Evolutionary conservation across 768 basidiomycete species (phyloP).

Genomic region (Strobilomyces echinocephalus): DNA sequence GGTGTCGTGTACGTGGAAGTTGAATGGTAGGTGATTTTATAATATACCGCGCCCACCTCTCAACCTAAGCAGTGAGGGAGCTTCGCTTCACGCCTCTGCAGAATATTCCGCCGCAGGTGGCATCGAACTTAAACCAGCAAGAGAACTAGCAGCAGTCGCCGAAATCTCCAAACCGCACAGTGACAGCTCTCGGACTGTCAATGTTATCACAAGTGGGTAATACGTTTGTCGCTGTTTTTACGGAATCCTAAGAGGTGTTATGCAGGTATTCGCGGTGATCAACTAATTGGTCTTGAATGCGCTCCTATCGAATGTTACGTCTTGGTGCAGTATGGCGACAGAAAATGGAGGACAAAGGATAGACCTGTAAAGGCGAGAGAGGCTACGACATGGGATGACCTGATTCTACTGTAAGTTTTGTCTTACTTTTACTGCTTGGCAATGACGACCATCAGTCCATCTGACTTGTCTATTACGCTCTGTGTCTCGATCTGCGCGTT

Average conservation of each 20-base stretch:
- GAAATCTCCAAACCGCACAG: background rate
- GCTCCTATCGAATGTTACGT: too few relatives aligned
- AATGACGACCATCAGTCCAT: background rate
- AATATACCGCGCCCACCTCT: too few relatives aligned
- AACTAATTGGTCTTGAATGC: too few relatives aligned
- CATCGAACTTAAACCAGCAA: background rate
- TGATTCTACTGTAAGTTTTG: background rate
- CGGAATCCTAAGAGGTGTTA: background rate
- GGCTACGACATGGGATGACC: too few relatives aligned
- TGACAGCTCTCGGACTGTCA: background rate
- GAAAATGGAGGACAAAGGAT: too few relatives aligned
- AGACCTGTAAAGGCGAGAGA: too few relatives aligned
- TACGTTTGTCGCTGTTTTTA: background rate
- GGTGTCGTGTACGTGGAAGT: background rate
- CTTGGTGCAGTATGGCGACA: too few relatives aligned
- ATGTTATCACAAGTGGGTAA: too few relatives aligned
- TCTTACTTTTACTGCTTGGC: background rate
- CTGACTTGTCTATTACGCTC: background rate
- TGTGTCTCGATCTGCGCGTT: too few relatives aligned
- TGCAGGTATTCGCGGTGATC: background rate
- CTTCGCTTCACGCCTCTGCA: too few relatives aligned
- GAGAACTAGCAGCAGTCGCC: background rate
- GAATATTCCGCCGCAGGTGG: background rate
- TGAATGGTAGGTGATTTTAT: background rate
- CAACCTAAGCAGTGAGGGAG: too few relatives aligned